phyloP scores from a whole-genome alignment of 257 asterid species.

The Leptodermis oblonga region DNA sequence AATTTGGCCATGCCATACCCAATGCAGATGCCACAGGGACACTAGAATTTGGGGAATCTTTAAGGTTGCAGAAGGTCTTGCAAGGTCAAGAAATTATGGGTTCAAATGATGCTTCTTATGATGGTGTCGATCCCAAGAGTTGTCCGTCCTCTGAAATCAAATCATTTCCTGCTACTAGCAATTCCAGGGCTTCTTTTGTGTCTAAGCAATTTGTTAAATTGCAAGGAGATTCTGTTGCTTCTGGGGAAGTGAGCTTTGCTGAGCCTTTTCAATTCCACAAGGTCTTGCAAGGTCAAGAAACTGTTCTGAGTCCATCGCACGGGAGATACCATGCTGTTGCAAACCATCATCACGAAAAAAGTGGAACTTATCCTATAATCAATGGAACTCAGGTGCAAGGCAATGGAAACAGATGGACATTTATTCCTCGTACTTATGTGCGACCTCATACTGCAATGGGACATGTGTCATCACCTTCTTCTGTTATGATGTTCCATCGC shows the following conservation, averaged over 20 bases:
- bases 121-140: slow-evolving; percentile 40
- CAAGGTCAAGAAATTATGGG: slow-evolving; percentile 99
- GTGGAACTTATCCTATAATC: slow-evolving; percentile 17
- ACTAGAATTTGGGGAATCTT: slow-evolving; percentile 68
- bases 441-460: slow-evolving; percentile 27
- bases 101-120: slow-evolving; percentile 42
- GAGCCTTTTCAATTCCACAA: slow-evolving; percentile 61
- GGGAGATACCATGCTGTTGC: slow-evolving; percentile 37
- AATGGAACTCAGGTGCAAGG: slow-evolving; percentile 40
- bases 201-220: slow-evolving; percentile 26
- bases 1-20: slow-evolving; percentile 7
- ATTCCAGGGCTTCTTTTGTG: slow-evolving; percentile 34
- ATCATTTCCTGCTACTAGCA: slow-evolving; percentile 37
- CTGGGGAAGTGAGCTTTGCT: slow-evolving; percentile 34
- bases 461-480: slow-evolving; percentile 46
- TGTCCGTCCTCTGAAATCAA: slow-evolving; percentile 43
- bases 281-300: slow-evolving; percentile 99
- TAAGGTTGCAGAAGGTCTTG: slow-evolving; percentile 98
- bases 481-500: slow-evolving; percentile 47
- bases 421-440: slow-evolving; percentile 30
- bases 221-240: slow-evolving; percentile 34
- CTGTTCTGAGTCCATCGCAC: slow-evolving; percentile 33
- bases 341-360: slow-evolving; percentile 28
- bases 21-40: slow-evolving; percentile 58
- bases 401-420: slow-evolving; percentile 49